Evolutionary conservation across 2,329 filamentous ascomycete species (phyloP).

Genomic region (Apiospora sp.): DNA sequence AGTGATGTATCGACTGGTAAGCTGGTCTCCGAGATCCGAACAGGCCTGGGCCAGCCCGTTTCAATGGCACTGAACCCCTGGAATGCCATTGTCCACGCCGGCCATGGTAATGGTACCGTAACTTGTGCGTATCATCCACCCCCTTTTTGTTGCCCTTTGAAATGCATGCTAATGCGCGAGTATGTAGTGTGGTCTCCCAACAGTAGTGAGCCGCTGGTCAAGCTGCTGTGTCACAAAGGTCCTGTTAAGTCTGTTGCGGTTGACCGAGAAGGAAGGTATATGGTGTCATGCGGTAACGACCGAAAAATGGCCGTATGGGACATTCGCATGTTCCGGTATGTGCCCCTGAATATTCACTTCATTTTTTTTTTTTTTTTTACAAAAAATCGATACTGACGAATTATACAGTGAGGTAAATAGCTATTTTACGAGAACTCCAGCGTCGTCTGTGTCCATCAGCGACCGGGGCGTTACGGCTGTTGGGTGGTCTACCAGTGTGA

Average conservation of each 20-base stretch:
- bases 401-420: conserved; percentile 76
- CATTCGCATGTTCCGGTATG: conserved; percentile 81
- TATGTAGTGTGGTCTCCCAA: conserved; percentile 92
- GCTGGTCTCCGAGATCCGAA: conserved; percentile 84
- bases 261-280: conserved; percentile 78
- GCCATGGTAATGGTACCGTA: conserved; percentile 94
- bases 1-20: conserved; percentile 89
- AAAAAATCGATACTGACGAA: background rate
- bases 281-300: conserved; percentile 86
- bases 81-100: conserved; percentile 91
- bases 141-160: no score
- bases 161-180: background rate
- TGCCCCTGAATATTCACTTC: background rate
- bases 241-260: conserved; percentile 87
- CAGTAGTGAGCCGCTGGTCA: conserved; percentile 83
- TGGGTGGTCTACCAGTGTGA: conserved; percentile 88
- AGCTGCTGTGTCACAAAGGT: conserved; percentile 87
- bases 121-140: background rate
- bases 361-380: no score
- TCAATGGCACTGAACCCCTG: conserved; percentile 87
- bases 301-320: conserved; percentile 95
- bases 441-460: conserved; percentile 84
- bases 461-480: conserved; percentile 89
- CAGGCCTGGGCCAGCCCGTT: conserved; percentile 83
- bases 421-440: conserved; percentile 85